Base-by-base conservation (phyloP, 208 protist species). In the Herpetomonas samuelpessoai region DNA sequence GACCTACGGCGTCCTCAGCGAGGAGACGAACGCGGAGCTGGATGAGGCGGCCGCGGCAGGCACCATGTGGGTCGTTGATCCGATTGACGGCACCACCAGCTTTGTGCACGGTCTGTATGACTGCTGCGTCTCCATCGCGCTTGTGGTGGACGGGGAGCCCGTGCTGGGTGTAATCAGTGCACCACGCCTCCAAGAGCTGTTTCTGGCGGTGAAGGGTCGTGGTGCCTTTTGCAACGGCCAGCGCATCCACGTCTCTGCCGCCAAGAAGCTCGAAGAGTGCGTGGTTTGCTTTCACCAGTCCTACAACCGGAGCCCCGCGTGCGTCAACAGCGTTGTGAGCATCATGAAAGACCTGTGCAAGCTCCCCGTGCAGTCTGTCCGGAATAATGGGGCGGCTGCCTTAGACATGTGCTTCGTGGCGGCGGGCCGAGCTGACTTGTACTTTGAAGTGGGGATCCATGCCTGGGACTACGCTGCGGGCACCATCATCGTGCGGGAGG, bases 401-500 rank as follows among this genome's bases (percentile, higher is more conserved):
- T 68, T 96, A 35, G 81, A 93, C 38, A 94, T 96, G 87, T 96
- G 91, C 61, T 82, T 84, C 35, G 84, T 96, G 10, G 91, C 88
- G 0, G 71, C 70, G 3, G 91, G 91, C 2, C 68, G 76, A 26
- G 83, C 77, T 12, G 88, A 94, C 26, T 53, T 86, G 27, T 95
- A 84, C 57, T 80, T 89, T 44, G 81, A 93, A 39, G 88, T 83
- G 0, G 84, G 83, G n/a, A 74, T 91, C 39, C 53, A 88, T 10
- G 59, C 82, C 19, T 96, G 86, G 86, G 83, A 92, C 50, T 75
- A 85, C 30, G 84, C 85, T 1, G 91, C 91, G 3, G 88, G 79
- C 22, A 74, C 81, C 7, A 79, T 95, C 27, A 93, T 96, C 59
- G 74, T 96, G 16, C 73, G 76, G 6, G 88, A 96, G 68, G 91